Base-by-base conservation (phyloP, 2,329 filamentous ascomycete genomes). In the Calycina marina region DNA sequence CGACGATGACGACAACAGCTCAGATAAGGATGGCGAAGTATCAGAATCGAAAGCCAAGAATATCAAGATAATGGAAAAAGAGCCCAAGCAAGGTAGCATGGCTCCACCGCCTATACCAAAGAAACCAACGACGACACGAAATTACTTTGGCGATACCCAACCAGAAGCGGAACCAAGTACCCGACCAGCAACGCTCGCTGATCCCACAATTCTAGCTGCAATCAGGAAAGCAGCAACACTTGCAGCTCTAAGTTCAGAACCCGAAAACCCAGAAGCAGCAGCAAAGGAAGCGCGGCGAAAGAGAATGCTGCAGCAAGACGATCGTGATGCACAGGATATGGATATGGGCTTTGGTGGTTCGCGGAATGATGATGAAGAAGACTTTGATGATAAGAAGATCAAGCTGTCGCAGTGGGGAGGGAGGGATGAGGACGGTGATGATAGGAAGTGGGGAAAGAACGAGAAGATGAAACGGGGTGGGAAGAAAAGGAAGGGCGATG, bases 291-390 rank as follows among this genome's bases (percentile, higher is more conserved):
- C 75, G 30, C 75, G 78, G 5, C 71, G 77, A 31, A 77, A 73
- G 53, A 77, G 71, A 42, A 79, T 94, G 61, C 62, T 94, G 4
- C 63, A 76, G 45, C 67, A 67, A 38, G 72, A 75, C 34, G 78
- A 81, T 44, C 71, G 86, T 29, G 88, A 96, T 52, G 73, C 85
- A 29, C 76, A 88, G 36, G 88, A 98, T 56, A 69, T 98, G 58
- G 90, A 98, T 50, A 72, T 96, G 64, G 88, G 86, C 38, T 96
- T 98, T 50, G 90, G 90, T 18, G 82, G 76, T 13, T 90, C 79
- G 49, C 69, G 88, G 16, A 77, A 83, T 48, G 85, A 82, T 33
- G 90, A 94, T 48, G 85, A 86, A 30, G 86, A 86, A 38, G 86
- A 93, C 41, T 69, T 78, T 41, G 81, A 85, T 25, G 60, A 58